phyloP scores from a whole-genome alignment of 306 rosid genomes.

The Vachellia collinsii region DNA sequence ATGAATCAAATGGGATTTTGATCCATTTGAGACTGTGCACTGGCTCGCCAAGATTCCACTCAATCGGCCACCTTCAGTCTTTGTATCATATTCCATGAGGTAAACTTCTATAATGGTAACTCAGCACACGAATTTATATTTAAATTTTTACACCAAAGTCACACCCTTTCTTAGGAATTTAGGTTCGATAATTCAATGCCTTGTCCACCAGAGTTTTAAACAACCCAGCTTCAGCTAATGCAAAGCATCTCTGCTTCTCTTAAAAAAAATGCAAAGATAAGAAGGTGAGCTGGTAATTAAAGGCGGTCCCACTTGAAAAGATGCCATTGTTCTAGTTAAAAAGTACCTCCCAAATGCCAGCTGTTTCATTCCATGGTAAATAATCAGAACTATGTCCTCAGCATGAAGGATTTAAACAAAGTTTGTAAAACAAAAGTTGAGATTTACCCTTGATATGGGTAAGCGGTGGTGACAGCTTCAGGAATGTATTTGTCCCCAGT shows the following conservation, averaged over 20 bases:
- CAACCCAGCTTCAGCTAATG: slow-evolving; percentile 15
- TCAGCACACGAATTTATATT: slow-evolving; percentile 16
- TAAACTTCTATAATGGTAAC: neutral
- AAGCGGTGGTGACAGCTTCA: slow-evolving; percentile 29
- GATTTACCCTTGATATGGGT: slow-evolving; percentile 39
- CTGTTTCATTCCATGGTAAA: slow-evolving; percentile 5
- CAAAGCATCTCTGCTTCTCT: neutral
- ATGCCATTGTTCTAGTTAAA: slow-evolving; percentile 8
- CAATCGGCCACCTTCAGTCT: neutral
- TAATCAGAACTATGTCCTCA: neutral
- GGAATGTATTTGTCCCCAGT: slow-evolving; percentile 6
- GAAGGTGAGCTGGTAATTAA: neutral
- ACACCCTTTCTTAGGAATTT: neutral
- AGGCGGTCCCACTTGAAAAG: neutral
- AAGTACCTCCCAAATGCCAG: slow-evolving; percentile 2
- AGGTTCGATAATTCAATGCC: neutral
- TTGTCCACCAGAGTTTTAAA: neutral
- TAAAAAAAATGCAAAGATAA: neutral
- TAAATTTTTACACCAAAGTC: slow-evolving; percentile 7
- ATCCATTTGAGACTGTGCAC: no score
- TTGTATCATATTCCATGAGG: neutral
- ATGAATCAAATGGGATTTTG: neutral
- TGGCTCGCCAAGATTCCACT: neutral
- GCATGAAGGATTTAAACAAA: slow-evolving; percentile 9
- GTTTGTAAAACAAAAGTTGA: slow-evolving; percentile 25